Percentiles rank a stretch among this genome's conserved stretches.
phyloP scores from a whole-genome alignment of 208 protist genomes.

The Crithidia acanthocephali region DNA sequence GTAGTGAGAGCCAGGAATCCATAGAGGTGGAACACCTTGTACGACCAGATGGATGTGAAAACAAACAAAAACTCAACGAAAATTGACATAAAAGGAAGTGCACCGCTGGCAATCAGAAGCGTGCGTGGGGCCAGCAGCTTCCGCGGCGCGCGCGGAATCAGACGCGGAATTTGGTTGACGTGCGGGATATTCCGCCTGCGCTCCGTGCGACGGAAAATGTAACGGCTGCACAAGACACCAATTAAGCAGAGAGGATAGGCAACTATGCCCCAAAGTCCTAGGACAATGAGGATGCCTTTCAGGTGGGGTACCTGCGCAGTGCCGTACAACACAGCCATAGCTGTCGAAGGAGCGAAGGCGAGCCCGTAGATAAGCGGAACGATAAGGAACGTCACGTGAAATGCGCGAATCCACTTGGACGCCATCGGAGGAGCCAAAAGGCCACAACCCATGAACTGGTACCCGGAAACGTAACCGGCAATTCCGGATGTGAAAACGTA shows the following conservation, averaged over 20 bases:
- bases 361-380: constrained; percentile 11
- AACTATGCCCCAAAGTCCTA: constrained; percentile 83
- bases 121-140: constrained; percentile 31
- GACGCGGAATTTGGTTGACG: constrained; percentile 92
- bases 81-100: constrained; percentile 95
- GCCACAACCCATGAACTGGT: constrained; percentile 34
- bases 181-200: constrained; percentile 62
- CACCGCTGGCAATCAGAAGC: constrained; percentile 80
- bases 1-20: constrained; percentile 95
- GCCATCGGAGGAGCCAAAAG: constrained; percentile 30
- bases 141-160: constrained; percentile 88
- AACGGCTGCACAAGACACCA: constrained; percentile 90
- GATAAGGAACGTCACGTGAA: constrained; percentile 27
- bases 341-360: constrained; percentile 4
- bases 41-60: constrained; percentile 96
- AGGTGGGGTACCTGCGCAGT: constrained; percentile 65
- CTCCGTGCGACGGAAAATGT: constrained; percentile 37
- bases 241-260: constrained; percentile 84
- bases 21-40: constrained; percentile 98
- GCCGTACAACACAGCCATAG: constrained; percentile 46
- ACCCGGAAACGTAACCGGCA: constrained; percentile 32
- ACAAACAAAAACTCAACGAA: constrained; percentile 97
- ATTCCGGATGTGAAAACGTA: constrained; percentile 23
- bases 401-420: constrained; percentile 35
- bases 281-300: constrained; percentile 54